Percentiles rank a stretch among this genome's conserved stretches.
These are phyloP conservation scores for Pelargonium citronellum DNA, from an alignment of 441 rosid species.

Conservation along the genomic window DNA sequence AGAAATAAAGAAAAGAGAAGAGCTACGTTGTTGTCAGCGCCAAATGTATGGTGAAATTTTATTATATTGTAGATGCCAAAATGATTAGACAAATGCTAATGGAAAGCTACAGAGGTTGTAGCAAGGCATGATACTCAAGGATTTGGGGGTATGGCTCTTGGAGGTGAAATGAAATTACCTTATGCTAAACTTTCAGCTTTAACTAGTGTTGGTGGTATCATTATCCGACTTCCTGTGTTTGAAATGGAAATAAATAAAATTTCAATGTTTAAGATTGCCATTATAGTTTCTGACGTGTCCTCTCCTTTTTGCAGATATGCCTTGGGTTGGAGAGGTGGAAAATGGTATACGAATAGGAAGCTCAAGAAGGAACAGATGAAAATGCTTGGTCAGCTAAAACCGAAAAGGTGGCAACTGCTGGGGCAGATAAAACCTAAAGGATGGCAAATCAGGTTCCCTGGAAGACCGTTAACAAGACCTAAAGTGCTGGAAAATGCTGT, in stretches of 20 bases:
- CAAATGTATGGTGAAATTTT: not conserved
- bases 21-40: not conserved
- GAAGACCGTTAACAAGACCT: conserved; percentile 39
- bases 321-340: conserved; percentile 89
- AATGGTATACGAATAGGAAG: conserved; percentile 79
- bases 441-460: conserved; percentile 47
- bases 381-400: conserved; percentile 57
- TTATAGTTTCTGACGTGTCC: not conserved
- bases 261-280: not conserved
- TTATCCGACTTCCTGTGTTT: no score
- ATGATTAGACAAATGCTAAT: not conserved
- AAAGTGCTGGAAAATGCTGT: conserved; percentile 23
- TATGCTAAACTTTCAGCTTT: no score
- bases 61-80: not conserved
- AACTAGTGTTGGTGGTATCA: no score
- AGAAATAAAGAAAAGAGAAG: not conserved
- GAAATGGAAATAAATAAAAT: no score
- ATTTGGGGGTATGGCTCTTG: not conserved
- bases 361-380: conserved; percentile 73
- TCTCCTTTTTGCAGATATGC: conserved; percentile 48
- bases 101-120: not conserved
- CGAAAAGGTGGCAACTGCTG: conserved; percentile 61
- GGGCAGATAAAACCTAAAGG: conserved; percentile 50
- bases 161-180: not conserved
- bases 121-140: not conserved